These are phyloP conservation scores for Aspergillus carlsbadensis DNA, from an alignment of 495 filamentous ascomycete genomes.

Conservation along the genomic window DNA sequence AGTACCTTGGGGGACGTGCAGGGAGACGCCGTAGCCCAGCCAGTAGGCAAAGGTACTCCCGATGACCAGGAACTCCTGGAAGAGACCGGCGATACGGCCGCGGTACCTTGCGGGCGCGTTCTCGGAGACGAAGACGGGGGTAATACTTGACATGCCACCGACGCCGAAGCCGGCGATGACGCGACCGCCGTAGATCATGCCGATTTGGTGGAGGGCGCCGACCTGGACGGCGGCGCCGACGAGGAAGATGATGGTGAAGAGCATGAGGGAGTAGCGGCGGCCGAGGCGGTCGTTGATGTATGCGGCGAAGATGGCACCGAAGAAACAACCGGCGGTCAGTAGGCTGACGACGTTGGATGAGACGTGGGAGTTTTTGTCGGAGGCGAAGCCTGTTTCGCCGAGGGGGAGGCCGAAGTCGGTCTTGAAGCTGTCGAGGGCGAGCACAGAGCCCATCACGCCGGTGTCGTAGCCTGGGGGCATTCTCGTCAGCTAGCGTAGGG, in stretches of 20 bases:
- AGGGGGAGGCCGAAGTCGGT: slow-evolving; percentile 50
- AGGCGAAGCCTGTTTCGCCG: slow-evolving; percentile 30
- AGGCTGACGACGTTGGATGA: slow-evolving; percentile 60
- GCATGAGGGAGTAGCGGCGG: slow-evolving; percentile 54
- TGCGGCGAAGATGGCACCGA: slow-evolving; percentile 62
- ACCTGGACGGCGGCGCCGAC: slow-evolving; percentile 65
- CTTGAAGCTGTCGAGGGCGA: slow-evolving; percentile 55
- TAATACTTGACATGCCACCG: slow-evolving; percentile 44
- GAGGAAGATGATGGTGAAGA: slow-evolving; percentile 58
- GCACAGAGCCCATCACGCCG: slow-evolving; percentile 58
- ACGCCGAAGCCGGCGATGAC: slow-evolving; percentile 45
- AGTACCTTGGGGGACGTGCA: slow-evolving; percentile 35
- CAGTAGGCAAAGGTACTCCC: slow-evolving; percentile 39
- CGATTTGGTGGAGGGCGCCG: slow-evolving; percentile 32
- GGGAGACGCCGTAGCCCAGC: slow-evolving; percentile 52
- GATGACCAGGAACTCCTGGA: slow-evolving; percentile 35
- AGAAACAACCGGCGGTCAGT: slow-evolving; percentile 66
- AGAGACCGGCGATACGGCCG: slow-evolving; percentile 43
- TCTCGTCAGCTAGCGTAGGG: not conserved
- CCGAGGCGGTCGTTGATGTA: slow-evolving; percentile 57
- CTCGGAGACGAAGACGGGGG: slow-evolving; percentile 50
- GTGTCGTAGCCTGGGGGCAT: slow-evolving; percentile 49
- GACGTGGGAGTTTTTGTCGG: slow-evolving; percentile 3
- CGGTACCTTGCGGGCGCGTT: slow-evolving; percentile 39
- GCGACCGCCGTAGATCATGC: slow-evolving; percentile 41